phyloP scores from a whole-genome alignment of 768 basidiomycete genomes.

The Mycena chlorophos region DNA sequence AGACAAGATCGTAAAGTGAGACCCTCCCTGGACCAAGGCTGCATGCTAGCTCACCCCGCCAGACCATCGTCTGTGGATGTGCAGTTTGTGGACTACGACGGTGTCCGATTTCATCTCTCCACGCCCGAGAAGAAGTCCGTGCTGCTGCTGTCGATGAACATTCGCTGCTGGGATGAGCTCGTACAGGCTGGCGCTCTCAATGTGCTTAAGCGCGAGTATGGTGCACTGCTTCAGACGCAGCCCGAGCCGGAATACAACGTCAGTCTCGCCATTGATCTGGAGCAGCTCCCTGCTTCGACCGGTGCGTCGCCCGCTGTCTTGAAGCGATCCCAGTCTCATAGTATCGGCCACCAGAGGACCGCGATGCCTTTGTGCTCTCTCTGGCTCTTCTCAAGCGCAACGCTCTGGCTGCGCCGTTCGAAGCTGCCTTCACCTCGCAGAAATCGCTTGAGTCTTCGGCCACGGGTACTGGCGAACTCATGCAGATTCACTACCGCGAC shows the following conservation, averaged over 20 bases:
- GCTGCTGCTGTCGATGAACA: constrained; percentile 91
- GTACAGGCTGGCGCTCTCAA: constrained; percentile 82
- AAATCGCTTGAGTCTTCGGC: constrained; percentile 78
- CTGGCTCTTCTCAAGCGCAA: constrained; percentile 88
- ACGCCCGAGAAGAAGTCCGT: constrained; percentile 82
- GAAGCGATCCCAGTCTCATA: not conserved
- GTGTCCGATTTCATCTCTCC: constrained; percentile 90
- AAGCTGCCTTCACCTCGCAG: constrained; percentile 81
- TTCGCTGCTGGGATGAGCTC: constrained; percentile 96
- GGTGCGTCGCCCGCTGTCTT: constrained; percentile 48
- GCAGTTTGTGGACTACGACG: constrained; percentile 96
- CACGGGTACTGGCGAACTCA: constrained; percentile 72
- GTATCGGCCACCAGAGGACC: constrained; percentile 57
- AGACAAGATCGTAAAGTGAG: constrained; percentile 83
- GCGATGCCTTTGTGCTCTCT: constrained; percentile 77
- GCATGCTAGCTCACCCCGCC: constrained; percentile 19
- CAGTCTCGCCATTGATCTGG: constrained; percentile 83
- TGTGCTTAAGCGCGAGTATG: constrained; percentile 82
- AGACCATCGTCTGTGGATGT: constrained; percentile 93
- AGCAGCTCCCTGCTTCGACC: constrained; percentile 75
- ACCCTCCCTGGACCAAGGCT: constrained; percentile 5
- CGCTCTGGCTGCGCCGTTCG: constrained; percentile 92
- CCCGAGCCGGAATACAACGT: constrained; percentile 89
- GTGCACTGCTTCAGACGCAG: constrained; percentile 59
- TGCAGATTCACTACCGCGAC: constrained; percentile 92